Conservation (phyloP, 768 basidiomycete genomes). For the Lactifluus pinguis region DNA sequence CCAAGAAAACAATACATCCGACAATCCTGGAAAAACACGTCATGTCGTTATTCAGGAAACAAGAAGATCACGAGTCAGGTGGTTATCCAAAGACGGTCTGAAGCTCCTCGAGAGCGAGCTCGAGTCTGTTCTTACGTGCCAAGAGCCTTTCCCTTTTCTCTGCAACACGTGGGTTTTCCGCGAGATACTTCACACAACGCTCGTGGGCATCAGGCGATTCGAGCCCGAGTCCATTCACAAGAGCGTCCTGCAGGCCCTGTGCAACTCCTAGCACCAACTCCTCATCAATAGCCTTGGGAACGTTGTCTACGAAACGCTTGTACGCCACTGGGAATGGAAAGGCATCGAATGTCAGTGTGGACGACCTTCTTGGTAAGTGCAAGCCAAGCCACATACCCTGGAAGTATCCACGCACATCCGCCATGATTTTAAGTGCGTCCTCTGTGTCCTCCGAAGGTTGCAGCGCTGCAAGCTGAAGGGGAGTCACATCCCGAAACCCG, state of each 20-base stretch:
- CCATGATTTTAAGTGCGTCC: conserved; percentile 56
- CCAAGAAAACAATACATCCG: background rate
- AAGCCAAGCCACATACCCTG: conserved; percentile 40
- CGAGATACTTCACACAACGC: conserved; percentile 43
- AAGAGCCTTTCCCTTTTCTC: conserved; percentile 38
- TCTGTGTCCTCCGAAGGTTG: conserved; percentile 45
- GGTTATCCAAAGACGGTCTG: conserved; percentile 7
- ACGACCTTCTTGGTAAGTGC: background rate
- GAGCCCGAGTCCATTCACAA: conserved; percentile 44
- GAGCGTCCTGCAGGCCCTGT: conserved; percentile 34
- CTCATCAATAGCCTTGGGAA: conserved; percentile 37
- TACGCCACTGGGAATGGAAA: conserved; percentile 32
- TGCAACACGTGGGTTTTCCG: conserved; percentile 39
- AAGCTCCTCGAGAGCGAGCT: conserved; percentile 37
- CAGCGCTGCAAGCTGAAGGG: conserved; percentile 40
- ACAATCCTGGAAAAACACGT: background rate
- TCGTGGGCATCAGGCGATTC: conserved; percentile 37
- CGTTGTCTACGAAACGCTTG: conserved; percentile 37
- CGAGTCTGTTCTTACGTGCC: conserved; percentile 44
- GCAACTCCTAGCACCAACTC: conserved; percentile 47
- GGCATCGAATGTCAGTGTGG: background rate
- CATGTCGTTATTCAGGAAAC: background rate
- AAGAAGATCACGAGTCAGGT: background rate
- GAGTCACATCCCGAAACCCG: conserved; percentile 31
- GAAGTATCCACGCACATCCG: conserved; percentile 63